These are phyloP conservation scores for Arabidopsis thaliana DNA, from an alignment of 345 rosid species.

Conservation along the genomic window DNA sequence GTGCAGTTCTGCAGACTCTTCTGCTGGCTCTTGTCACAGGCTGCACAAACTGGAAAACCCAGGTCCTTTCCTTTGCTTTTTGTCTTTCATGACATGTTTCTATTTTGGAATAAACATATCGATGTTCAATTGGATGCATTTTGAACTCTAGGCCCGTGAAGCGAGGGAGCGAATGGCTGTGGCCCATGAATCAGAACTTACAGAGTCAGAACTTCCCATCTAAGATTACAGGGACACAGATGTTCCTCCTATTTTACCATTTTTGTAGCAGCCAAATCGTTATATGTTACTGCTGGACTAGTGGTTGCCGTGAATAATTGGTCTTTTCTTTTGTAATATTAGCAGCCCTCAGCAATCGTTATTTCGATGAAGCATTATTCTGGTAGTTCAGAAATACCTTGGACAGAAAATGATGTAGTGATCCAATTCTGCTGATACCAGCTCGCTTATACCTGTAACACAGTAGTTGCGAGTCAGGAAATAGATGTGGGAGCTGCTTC, in stretches of 20 bases:
- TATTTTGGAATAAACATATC: background rate
- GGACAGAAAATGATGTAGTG: background rate
- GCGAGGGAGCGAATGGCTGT: slow-evolving; percentile 34
- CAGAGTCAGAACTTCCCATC: background rate
- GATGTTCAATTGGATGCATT: slow-evolving; percentile 16
- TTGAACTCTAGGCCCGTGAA: slow-evolving; percentile 28
- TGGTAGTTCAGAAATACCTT: background rate
- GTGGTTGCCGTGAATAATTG: background rate
- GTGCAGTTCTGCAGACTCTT: slow-evolving; percentile 58
- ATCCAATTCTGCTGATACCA: slow-evolving; percentile 86
- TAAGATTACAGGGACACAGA: background rate
- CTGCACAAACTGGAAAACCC: slow-evolving; percentile 69
- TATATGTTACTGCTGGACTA: slow-evolving; percentile 10
- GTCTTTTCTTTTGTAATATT: background rate
- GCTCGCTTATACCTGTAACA: slow-evolving; percentile 87
- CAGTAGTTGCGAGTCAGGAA: slow-evolving; percentile 91
- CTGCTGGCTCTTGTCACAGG: slow-evolving; percentile 57
- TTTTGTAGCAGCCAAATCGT: slow-evolving; percentile 8
- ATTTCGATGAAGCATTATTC: background rate
- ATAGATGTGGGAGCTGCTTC: slow-evolving; percentile 75
- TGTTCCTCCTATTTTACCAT: slow-evolving; percentile 25
- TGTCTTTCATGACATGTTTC: slow-evolving; percentile 16
- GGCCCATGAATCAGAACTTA: slow-evolving; percentile 1
- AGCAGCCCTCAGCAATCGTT: background rate
- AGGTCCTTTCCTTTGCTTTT: slow-evolving; percentile 42